phyloP scores from a whole-genome alignment of 371 early-diverging fungal genomes.

The Mortierella sp. region DNA sequence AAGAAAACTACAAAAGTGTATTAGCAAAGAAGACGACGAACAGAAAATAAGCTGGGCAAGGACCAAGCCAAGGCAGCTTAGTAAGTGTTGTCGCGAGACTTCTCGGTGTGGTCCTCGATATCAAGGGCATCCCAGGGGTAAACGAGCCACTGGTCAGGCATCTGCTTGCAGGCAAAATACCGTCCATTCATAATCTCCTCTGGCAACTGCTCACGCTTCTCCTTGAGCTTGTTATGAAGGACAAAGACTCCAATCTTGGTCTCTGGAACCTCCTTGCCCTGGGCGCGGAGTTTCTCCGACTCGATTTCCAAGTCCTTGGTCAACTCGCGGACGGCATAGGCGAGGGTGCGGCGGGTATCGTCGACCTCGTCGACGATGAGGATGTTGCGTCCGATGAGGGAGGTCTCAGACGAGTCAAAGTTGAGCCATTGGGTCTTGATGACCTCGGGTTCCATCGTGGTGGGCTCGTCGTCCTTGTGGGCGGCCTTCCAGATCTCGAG shows the following conservation, averaged over 20 bases:
- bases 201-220: conserved; percentile 76
- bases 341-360: conserved; percentile 81
- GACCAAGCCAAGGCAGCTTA: conserved; percentile 5
- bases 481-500: conserved; percentile 66
- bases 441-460: conserved; percentile 63
- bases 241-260: conserved; percentile 83
- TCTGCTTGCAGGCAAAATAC: conserved; percentile 80
- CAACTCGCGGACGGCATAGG: conserved; percentile 79
- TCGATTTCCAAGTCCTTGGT: conserved; percentile 77
- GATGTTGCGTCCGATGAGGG: conserved; percentile 77
- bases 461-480: conserved; percentile 51
- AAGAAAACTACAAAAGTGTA: no score
- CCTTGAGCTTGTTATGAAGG: conserved; percentile 83
- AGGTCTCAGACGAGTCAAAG: conserved; percentile 72
- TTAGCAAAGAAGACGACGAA: background rate
- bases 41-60: background rate
- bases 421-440: conserved; percentile 88
- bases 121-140: conserved; percentile 86
- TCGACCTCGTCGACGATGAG: conserved; percentile 87
- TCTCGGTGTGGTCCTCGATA: conserved; percentile 76
- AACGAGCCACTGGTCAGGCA: conserved; percentile 83
- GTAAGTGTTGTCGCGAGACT: conserved; percentile 50
- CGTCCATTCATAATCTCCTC: conserved; percentile 68
- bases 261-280: conserved; percentile 66
- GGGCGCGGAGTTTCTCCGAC: conserved; percentile 55